phyloP scores from a whole-genome alignment of 2,329 filamentous ascomycete genomes.

The Apiospora kogelbergensis region DNA sequence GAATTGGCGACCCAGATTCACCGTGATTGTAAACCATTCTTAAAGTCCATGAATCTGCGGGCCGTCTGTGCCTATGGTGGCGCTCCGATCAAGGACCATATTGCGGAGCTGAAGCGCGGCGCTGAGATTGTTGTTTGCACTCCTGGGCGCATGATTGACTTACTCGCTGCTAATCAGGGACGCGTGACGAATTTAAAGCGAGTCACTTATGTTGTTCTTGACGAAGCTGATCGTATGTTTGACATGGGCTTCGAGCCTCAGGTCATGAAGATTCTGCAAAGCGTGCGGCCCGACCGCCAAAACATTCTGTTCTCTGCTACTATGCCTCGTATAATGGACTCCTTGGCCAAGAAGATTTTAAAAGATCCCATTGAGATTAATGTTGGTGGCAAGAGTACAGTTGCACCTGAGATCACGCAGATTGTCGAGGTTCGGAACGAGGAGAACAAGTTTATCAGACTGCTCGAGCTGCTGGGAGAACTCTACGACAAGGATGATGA shows the following conservation, averaged over 20 bases:
- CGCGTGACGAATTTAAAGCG: conserved; percentile 87
- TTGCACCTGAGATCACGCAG: conserved; percentile 90
- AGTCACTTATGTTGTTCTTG: conserved; percentile 91
- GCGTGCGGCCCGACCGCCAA: conserved; percentile 88
- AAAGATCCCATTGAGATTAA: conserved; percentile 86
- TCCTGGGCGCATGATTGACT: conserved; percentile 91
- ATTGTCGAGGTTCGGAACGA: conserved; percentile 86
- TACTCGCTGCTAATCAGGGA: conserved; percentile 90
- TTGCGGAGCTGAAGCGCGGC: conserved; percentile 84
- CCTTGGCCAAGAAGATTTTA: conserved; percentile 84
- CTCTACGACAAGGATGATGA: conserved; percentile 87
- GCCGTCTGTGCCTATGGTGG: conserved; percentile 89
- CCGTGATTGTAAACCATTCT: conserved; percentile 88
- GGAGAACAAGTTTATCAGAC: conserved; percentile 76
- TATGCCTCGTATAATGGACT: conserved; percentile 94
- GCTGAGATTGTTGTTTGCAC: conserved; percentile 98
- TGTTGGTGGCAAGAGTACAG: conserved; percentile 84
- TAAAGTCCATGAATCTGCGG: conserved; percentile 88
- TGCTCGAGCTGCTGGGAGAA: conserved; percentile 84
- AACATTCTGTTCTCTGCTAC: conserved; percentile 96
- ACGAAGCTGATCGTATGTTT: conserved; percentile 98
- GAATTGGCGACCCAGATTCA: conserved; percentile 95
- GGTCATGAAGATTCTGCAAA: conserved; percentile 93
- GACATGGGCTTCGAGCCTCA: conserved; percentile 99
- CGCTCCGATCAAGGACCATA: conserved; percentile 95